A percentile compares a stretch with the other conserved stretches of the same genome.
Conservation (phyloP, 345 rosid genomes). For the Nasturtium officinale region DNA sequence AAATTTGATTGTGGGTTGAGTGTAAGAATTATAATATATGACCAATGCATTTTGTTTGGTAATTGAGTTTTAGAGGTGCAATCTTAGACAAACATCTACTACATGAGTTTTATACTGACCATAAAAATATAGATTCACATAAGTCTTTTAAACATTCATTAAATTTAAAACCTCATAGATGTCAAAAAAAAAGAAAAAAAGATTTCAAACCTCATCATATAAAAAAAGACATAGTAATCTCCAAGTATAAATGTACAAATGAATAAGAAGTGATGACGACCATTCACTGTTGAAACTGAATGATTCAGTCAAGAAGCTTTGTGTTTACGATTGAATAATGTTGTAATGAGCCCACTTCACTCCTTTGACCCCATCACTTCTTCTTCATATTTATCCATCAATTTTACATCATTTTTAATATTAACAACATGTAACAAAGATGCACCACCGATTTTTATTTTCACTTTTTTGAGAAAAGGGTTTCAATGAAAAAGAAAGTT, state of each 20-base stretch:
- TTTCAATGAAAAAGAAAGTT: slow-evolving; percentile 24
- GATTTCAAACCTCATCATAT: not conserved
- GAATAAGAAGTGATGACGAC: slow-evolving; percentile 22
- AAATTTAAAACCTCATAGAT: too few species aligned
- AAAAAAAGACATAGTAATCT: not conserved
- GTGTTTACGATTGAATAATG: slow-evolving; percentile 33
- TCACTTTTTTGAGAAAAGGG: slow-evolving; percentile 26
- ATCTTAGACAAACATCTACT: not conserved
- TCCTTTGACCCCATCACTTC: slow-evolving; percentile 41
- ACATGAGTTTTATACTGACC: not conserved
- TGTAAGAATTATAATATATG: not conserved
- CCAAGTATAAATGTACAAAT: slow-evolving; percentile 4
- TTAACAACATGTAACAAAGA: slow-evolving; percentile 18
- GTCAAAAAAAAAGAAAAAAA: too few species aligned
- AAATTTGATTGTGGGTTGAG: not conserved
- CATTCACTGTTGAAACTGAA: slow-evolving; percentile 33
- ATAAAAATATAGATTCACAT: not conserved
- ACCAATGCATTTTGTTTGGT: slow-evolving; percentile 1
- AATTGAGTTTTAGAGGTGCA: not conserved
- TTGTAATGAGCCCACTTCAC: slow-evolving; percentile 31
- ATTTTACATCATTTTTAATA: slow-evolving; percentile 5
- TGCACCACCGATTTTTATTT: slow-evolving; percentile 35
- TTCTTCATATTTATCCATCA: slow-evolving; percentile 29
- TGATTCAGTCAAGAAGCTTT: slow-evolving; percentile 42
- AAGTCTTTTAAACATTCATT: not conserved